Conservation (phyloP, 331 rosid species). For the Spiraea crenata region DNA sequence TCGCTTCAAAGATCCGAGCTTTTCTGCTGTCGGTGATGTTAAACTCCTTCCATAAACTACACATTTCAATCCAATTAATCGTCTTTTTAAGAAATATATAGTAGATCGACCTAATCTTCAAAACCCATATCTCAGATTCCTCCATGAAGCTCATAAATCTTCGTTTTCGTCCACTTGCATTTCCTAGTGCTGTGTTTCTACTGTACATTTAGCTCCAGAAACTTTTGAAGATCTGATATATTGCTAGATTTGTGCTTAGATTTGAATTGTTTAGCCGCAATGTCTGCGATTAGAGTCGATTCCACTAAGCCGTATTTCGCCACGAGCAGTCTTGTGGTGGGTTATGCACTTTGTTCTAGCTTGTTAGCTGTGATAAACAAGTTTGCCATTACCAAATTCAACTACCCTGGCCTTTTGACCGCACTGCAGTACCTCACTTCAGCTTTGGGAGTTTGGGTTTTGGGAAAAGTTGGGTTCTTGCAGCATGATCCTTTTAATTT, state of each 20-base stretch:
- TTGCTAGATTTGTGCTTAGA: constrained; percentile 11
- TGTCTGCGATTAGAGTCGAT: constrained; percentile 54
- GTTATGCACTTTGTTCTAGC: constrained; percentile 92
- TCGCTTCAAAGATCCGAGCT: constrained; percentile 25
- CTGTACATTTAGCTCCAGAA: constrained; percentile 11
- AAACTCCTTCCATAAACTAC: constrained; percentile 10
- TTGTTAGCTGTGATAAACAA: constrained; percentile 90
- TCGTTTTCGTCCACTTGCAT: constrained; percentile 5
- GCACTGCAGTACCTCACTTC: constrained; percentile 87
- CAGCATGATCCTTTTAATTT: constrained; percentile 74
- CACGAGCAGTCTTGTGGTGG: constrained; percentile 67
- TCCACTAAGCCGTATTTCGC: constrained; percentile 53
- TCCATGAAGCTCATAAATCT: background rate
- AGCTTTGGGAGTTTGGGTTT: constrained; percentile 68
- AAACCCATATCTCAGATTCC: constrained; percentile 24
- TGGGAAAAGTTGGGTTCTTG: constrained; percentile 70
- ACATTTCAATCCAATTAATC: background rate
- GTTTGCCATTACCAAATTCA: constrained; percentile 89
- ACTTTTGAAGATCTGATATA: constrained; percentile 11
- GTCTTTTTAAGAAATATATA: background rate
- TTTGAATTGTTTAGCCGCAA: constrained; percentile 25
- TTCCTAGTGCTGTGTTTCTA: background rate
- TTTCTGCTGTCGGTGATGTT: constrained; percentile 36
- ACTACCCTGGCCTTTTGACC: constrained; percentile 86
- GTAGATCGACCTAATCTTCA: constrained; percentile 19